Base-by-base conservation (phyloP, 345 rosid species). In the Eucalyptus erythrocorys region DNA sequence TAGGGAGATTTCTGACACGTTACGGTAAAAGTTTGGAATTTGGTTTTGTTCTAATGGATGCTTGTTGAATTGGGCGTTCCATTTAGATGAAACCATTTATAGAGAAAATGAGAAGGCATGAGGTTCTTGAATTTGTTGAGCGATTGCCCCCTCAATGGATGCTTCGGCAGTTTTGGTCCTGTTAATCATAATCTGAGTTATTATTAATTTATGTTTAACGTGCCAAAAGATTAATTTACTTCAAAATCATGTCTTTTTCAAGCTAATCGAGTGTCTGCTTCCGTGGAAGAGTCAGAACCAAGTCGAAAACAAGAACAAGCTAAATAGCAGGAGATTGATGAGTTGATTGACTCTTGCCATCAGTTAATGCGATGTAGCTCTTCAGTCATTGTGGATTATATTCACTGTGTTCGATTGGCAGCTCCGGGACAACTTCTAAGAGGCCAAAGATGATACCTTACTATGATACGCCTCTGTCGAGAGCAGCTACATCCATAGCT, bases 381-480 rank as follows among this genome's bases (percentile, higher is more conserved):
- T 37, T 37, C 45, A 43, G 4, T 76, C 12, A 26, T 76, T 76
- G 82, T 10, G 82, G 26, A 76, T 43, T 40, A 76, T 76, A 6
- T 40, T 40, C 47, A 21, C 43, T 22, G 47, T 40, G 47, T 40
- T 76, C 16, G 9, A 76, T 68, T 61, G 47, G 51, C 66, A 90
- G 95, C 89, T 88, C 94, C 47, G 94, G 94, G 22, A 90, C 93
- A 37, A 92, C 91, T 88, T 89, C 93, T 14, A 82, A 85, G 92
- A 92, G 91, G 89, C 96, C 94, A 24, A 93, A 92, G 89, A 87
- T 93, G 91, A 93, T 92, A 48, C 94, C 94, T 7, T 91, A 92
- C 90, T 92, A 89, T 34, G 93, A 94, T 53, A 89, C 95, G 7
- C 76, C 90, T n/a, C 93, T 90, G 53, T 91, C 94, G 16, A 92